Conservation (phyloP, 2,329 filamentous ascomycete genomes). For the Whalleya microplaca region DNA sequence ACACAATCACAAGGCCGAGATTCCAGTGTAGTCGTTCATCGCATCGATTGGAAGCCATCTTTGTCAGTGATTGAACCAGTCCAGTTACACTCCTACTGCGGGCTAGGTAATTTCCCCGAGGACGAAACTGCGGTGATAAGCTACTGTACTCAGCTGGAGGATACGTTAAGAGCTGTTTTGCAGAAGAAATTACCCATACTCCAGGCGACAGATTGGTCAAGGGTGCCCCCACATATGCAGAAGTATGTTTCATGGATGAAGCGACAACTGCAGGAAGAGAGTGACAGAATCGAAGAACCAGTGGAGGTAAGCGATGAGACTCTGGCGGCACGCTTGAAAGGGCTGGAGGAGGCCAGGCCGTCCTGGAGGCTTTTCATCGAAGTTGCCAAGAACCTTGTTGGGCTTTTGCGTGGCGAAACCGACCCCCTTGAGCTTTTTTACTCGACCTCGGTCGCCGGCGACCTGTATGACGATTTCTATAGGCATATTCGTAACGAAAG, state of each 20-base stretch:
- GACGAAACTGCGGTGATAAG: conserved; percentile 19
- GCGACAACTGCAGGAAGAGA: background rate
- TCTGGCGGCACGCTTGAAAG: background rate
- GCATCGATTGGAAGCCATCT: conserved; percentile 39
- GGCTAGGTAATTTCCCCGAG: conserved; percentile 7
- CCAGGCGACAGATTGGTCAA: conserved; percentile 1
- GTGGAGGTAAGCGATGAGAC: no score
- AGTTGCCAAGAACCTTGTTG: background rate
- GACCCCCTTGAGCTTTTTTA: background rate
- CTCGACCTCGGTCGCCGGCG: conserved; percentile 33
- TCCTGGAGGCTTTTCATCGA: conserved; percentile 8
- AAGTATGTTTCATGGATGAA: conserved; percentile 2
- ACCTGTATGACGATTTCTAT: conserved; percentile 41
- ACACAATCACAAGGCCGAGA: no score
- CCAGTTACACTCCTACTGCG: conserved; percentile 28
- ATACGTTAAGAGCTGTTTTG: background rate
- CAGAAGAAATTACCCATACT: background rate
- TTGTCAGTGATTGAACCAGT: conserved; percentile 31
- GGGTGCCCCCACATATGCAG: conserved; percentile 5
- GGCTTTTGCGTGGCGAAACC: background rate
- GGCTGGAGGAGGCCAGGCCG: background rate
- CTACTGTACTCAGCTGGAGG: conserved; percentile 7
- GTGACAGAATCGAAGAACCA: background rate
- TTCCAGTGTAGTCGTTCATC: no score
- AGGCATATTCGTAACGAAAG: conserved; percentile 30